Conservation (phyloP, 208 protist genomes). For the Wallacemonas collosoma region DNA sequence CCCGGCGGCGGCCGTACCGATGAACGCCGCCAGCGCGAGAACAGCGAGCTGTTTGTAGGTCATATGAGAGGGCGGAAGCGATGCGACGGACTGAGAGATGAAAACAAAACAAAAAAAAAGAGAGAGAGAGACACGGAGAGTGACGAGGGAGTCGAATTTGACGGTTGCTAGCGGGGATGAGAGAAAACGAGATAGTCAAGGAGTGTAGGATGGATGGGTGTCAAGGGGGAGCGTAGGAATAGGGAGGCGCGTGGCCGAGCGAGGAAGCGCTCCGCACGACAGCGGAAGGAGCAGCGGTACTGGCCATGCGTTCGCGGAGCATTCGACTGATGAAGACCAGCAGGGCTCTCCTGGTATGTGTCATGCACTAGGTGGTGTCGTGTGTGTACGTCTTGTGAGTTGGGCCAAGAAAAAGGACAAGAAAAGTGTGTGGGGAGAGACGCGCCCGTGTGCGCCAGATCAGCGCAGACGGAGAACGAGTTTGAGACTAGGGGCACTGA, state of each 20-base stretch:
- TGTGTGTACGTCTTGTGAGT: background rate
- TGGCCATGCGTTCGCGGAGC: too few species aligned
- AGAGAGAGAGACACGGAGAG: background rate
- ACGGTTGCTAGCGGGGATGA: background rate
- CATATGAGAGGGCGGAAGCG: background rate
- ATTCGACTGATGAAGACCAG: too few species aligned
- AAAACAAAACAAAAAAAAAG: background rate
- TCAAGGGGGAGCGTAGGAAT: too few species aligned
- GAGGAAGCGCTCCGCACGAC: too few species aligned
- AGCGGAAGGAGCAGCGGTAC: too few species aligned
- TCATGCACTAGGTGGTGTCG: too few species aligned
- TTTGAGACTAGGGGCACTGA: background rate
- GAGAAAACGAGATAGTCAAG: background rate
- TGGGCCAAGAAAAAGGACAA: background rate
- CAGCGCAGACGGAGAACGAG: conserved; percentile 3
- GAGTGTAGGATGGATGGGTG: too few species aligned
- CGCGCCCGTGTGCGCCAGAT: background rate
- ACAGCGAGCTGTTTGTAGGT: conserved; percentile 10
- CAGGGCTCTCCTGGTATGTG: too few species aligned
- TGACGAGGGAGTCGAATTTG: background rate
- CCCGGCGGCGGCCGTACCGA: conserved; percentile 17
- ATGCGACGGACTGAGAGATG: background rate
- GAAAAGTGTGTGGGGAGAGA: background rate
- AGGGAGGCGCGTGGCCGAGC: too few species aligned
- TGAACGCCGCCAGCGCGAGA: conserved; percentile 22